Conservation (phyloP, 106 monocot genomes). For the Dendrobium catenatum region DNA sequence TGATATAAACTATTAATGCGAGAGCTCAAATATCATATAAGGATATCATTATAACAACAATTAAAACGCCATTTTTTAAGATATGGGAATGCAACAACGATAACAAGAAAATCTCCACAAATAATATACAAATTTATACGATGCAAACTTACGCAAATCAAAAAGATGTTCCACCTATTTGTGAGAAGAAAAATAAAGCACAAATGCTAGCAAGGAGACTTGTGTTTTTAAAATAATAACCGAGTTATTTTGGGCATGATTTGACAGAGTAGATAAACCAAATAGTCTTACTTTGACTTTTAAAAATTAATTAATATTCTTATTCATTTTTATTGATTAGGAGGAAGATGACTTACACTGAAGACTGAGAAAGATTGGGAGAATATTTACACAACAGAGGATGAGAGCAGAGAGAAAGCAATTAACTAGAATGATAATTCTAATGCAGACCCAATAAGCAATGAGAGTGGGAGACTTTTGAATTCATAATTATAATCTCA, state of each 20-base stretch:
- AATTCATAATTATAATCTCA: no score
- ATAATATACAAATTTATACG: neutral
- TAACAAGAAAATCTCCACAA: neutral
- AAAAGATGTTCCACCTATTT: neutral
- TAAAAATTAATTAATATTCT: no score
- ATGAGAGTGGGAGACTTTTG: no score
- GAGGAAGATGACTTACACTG: no score
- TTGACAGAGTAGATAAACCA: neutral
- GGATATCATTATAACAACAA: neutral
- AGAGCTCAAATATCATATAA: neutral
- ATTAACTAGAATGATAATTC: no score
- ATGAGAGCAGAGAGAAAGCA: no score
- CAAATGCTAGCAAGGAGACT: neutral
- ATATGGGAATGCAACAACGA: neutral
- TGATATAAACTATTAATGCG: conserved; percentile 2
- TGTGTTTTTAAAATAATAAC: neutral
- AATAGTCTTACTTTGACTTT: no score
- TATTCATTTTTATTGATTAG: no score
- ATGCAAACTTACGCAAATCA: neutral
- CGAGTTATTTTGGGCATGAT: neutral
- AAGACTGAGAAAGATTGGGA: no score
- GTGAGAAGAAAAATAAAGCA: neutral
- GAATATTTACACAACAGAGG: no score
- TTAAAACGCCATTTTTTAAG: neutral
- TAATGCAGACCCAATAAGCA: no score